These are phyloP conservation scores for Microdochium paspali DNA, from an alignment of 2,329 filamentous ascomycete genomes.

Conservation along the genomic window DNA sequence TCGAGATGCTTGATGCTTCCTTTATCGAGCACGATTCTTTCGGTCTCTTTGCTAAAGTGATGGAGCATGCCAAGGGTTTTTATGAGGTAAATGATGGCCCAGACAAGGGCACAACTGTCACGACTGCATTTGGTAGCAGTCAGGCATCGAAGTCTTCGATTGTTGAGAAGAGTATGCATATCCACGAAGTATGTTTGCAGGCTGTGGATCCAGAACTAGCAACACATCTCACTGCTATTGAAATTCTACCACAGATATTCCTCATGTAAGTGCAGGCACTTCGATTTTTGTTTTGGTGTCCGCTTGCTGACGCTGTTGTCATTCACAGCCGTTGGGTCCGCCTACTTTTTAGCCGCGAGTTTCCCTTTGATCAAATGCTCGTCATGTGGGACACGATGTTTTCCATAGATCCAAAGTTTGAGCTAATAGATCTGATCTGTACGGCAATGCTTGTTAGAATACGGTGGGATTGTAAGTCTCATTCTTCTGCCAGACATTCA, in stretches of 20 bases:
- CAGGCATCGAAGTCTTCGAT: slow-evolving; percentile 51
- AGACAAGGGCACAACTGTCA: slow-evolving; percentile 13
- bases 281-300: too few relatives aligned
- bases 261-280: slow-evolving; percentile 60
- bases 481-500: neutral
- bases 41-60: slow-evolving; percentile 72
- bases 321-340: slow-evolving; percentile 74
- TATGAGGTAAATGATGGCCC: slow-evolving; percentile 59
- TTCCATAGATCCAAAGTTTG: slow-evolving; percentile 69
- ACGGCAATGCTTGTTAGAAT: slow-evolving; percentile 89
- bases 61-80: slow-evolving; percentile 79
- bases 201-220: slow-evolving; percentile 78
- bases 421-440: slow-evolving; percentile 83
- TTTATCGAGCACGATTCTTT: slow-evolving; percentile 90
- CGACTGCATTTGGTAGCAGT: slow-evolving; percentile 24
- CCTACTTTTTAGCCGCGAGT: slow-evolving; percentile 86
- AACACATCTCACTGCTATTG: slow-evolving; percentile 69
- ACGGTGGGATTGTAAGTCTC: slow-evolving; percentile 68
- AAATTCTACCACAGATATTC: slow-evolving; percentile 94
- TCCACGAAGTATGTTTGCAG: slow-evolving; percentile 73
- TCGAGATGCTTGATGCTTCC: slow-evolving; percentile 57
- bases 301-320: slow-evolving; percentile 3
- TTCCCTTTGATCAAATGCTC: slow-evolving; percentile 76
- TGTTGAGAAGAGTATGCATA: slow-evolving; percentile 73
- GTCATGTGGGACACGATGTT: slow-evolving; percentile 87